phyloP scores from a whole-genome alignment of 176 grass and related monocot genomes.

The Leersia perrieri region DNA sequence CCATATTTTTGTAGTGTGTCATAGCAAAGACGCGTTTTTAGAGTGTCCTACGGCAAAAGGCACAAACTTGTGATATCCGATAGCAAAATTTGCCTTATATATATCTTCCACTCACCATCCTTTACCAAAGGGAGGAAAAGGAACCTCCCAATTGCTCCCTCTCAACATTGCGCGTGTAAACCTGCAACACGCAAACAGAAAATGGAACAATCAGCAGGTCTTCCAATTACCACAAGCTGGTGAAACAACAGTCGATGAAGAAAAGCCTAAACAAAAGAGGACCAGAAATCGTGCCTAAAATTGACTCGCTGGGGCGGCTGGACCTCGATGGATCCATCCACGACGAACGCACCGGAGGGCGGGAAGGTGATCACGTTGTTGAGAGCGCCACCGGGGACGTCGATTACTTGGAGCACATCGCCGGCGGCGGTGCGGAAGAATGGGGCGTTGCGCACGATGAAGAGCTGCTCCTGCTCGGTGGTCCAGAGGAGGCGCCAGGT shows the following conservation, averaged over 20 bases:
- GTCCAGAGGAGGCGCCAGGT: slow-evolving; percentile 96
- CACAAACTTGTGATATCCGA: no score
- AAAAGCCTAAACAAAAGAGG: background rate
- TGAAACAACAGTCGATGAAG: background rate
- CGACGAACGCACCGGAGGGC: slow-evolving; percentile 75
- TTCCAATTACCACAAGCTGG: background rate
- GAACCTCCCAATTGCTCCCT: slow-evolving; percentile 72
- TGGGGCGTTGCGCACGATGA: slow-evolving; percentile 74
- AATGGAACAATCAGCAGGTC: background rate
- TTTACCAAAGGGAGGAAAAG: slow-evolving; percentile 86
- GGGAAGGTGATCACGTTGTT: slow-evolving; percentile 98
- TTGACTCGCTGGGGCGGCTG: slow-evolving; percentile 84
- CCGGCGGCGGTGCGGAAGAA: slow-evolving; percentile 78
- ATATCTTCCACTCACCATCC: slow-evolving; percentile 70
- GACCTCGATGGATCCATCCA: slow-evolving; percentile 60
- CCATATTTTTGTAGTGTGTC: no score
- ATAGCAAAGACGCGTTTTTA: no score
- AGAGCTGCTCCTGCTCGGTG: slow-evolving; percentile 94
- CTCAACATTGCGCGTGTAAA: slow-evolving; percentile 75
- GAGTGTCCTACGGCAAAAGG: no score
- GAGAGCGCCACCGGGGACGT: slow-evolving; percentile 47
- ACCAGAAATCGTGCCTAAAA: slow-evolving; percentile 49
- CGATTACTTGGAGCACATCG: slow-evolving; percentile 92
- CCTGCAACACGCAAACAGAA: slow-evolving; percentile 31
- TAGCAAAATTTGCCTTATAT: no score